Conservation (phyloP, 768 basidiomycete genomes). For the Pleurotus sapidus region DNA sequence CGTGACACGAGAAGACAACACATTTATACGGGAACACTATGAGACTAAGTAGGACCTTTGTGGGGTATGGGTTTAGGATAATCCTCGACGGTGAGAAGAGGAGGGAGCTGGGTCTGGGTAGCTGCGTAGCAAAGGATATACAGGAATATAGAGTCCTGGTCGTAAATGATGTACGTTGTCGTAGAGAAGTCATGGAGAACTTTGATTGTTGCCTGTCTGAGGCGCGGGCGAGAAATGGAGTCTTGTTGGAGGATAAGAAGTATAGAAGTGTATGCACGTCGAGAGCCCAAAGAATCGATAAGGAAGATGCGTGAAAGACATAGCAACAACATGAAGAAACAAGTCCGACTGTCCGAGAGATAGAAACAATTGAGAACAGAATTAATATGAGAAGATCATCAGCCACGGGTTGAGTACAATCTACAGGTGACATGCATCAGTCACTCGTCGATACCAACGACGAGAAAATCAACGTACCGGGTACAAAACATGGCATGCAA, state of each 20-base stretch:
- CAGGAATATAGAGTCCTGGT: not conserved
- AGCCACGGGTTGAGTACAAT: slow-evolving; percentile 85
- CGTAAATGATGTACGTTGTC: not conserved
- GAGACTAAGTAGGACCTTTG: no score
- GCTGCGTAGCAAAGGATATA: not conserved
- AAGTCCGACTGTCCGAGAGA: not conserved
- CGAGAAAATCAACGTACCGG: slow-evolving; percentile 46
- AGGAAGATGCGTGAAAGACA: not conserved
- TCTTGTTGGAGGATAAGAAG: not conserved
- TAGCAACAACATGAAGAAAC: not conserved
- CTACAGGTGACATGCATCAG: slow-evolving; percentile 20
- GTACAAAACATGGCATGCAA: slow-evolving; percentile 67
- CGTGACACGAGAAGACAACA: no score
- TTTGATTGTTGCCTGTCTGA: not conserved
- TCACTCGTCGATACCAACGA: slow-evolving; percentile 4
- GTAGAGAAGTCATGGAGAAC: not conserved
- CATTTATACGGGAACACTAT: no score
- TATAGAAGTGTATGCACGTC: not conserved
- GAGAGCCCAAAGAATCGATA: not conserved
- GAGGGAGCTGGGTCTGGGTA: no score
- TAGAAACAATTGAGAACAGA: not conserved
- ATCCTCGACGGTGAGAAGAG: no score
- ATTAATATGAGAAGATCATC: slow-evolving; percentile 73
- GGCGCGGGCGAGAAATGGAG: not conserved
- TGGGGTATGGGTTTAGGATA: no score